Evolutionary conservation across 176 grass and related monocot species (phyloP).

Genomic region (Triticum turgidum): DNA sequence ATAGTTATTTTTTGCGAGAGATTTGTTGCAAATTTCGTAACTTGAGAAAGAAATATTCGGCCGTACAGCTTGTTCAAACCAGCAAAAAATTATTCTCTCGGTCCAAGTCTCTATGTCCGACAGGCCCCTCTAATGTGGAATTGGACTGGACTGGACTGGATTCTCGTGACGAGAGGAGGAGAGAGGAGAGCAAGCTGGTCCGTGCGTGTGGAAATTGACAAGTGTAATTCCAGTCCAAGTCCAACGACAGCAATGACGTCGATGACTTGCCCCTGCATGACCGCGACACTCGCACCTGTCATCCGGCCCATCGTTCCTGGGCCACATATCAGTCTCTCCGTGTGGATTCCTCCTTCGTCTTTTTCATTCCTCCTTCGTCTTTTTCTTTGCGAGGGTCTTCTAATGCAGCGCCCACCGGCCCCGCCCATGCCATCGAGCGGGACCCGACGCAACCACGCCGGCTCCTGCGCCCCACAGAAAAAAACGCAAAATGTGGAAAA

Average conservation of each 20-base stretch:
- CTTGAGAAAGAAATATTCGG: too few relatives aligned
- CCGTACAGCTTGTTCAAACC: too few relatives aligned
- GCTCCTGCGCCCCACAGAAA: background rate
- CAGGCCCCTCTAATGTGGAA: too few relatives aligned
- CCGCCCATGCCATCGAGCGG: background rate
- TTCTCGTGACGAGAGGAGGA: too few relatives aligned
- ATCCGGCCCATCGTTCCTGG: background rate
- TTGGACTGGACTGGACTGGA: too few relatives aligned
- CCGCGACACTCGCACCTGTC: too few relatives aligned
- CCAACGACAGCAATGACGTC: background rate
- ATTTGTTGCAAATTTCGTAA: too few relatives aligned
- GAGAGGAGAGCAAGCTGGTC: background rate
- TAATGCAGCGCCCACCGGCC: background rate
- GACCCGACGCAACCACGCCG: background rate
- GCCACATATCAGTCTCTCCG: background rate
- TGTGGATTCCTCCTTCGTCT: background rate
- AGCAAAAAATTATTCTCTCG: too few relatives aligned
- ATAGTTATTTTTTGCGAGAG: too few relatives aligned
- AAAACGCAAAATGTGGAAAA: background rate
- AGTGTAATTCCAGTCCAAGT: background rate
- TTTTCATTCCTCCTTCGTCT: background rate
- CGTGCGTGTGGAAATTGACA: background rate
- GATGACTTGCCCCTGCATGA: too few relatives aligned
- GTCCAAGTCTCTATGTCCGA: too few relatives aligned
- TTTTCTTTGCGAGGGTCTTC: background rate